A percentile compares a stretch with the other conserved stretches of the same genome.
Conservation (phyloP, 2,329 filamentous ascomycete species). For the Hirsutella rhossiliensis region DNA sequence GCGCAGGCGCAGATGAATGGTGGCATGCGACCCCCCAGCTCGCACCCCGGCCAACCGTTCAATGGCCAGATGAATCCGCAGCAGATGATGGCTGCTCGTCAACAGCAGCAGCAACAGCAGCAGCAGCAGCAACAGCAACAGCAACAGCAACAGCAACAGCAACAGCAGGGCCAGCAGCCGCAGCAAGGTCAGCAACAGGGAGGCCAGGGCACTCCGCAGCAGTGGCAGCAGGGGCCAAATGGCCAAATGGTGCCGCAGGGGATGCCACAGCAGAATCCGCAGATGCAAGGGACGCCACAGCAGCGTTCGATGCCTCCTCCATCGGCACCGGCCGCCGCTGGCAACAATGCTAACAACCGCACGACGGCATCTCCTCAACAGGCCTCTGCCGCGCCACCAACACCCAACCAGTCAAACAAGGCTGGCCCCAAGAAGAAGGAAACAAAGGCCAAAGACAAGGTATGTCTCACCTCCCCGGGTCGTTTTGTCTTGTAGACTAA, state of each 20-base stretch:
- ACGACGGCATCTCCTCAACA: conserved; percentile 51
- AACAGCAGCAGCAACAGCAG: conserved; percentile 23
- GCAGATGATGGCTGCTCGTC: conserved; percentile 44
- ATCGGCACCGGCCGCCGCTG: conserved; percentile 39
- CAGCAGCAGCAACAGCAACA: conserved; percentile 22
- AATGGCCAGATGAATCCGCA: conserved; percentile 46
- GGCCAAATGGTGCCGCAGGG: conserved; percentile 27
- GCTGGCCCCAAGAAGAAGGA: conserved; percentile 69
- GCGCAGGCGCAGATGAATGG: conserved; percentile 43
- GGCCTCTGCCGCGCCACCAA: conserved; percentile 58
- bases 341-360: conserved; percentile 38
- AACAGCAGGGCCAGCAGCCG: conserved; percentile 18
- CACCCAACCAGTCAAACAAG: conserved; percentile 63
- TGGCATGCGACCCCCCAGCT: conserved; percentile 55
- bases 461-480: conserved; percentile 24
- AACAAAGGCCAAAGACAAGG: conserved; percentile 56
- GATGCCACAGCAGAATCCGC: conserved; percentile 27
- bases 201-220: conserved; percentile 13
- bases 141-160: too few species aligned
- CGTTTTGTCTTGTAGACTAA: conserved; percentile 3
- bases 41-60: conserved; percentile 48
- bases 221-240: conserved; percentile 23
- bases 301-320: conserved; percentile 60
- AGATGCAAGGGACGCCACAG: conserved; percentile 57
- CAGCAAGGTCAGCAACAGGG: conserved; percentile 7